phyloP scores from a whole-genome alignment of 495 filamentous ascomycete genomes.

The Penicillium odoratum region DNA sequence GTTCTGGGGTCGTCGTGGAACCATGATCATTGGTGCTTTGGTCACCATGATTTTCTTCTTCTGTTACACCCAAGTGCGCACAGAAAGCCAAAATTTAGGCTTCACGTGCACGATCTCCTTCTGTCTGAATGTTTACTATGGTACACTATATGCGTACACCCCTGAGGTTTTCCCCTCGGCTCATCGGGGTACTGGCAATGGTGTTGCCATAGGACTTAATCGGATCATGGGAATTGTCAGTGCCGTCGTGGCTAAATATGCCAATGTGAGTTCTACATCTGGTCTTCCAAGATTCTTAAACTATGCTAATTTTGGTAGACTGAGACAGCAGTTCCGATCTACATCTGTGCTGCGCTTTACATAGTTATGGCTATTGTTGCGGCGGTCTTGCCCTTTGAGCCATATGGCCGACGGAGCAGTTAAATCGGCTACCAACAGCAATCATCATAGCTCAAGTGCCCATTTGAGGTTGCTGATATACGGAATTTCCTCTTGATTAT shows the following conservation, averaged over 20 bases:
- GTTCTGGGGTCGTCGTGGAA: constrained; percentile 60
- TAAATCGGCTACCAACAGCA: constrained; percentile 23
- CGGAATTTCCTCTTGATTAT: not conserved
- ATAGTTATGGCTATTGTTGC: constrained; percentile 63
- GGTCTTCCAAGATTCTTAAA: not conserved
- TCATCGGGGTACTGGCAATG: constrained; percentile 70
- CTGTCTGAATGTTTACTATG: constrained; percentile 70
- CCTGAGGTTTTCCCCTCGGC: constrained; percentile 61
- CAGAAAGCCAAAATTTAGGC: constrained; percentile 57
- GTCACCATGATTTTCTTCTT: constrained; percentile 69
- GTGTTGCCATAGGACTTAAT: constrained; percentile 66
- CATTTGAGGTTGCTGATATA: not conserved
- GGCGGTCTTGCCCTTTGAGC: constrained; percentile 67
- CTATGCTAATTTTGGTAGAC: constrained; percentile 32
- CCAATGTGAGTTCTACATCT: constrained; percentile 37
- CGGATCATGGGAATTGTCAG: constrained; percentile 72
- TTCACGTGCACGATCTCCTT: constrained; percentile 68
- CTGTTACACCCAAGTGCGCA: constrained; percentile 64
- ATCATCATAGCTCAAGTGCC: not conserved
- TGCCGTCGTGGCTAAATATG: constrained; percentile 61
- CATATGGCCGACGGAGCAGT: constrained; percentile 65
- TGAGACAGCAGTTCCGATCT: constrained; percentile 62
- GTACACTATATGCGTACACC: constrained; percentile 66
- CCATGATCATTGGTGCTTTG: constrained; percentile 64
- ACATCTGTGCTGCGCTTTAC: constrained; percentile 66